Conservation (phyloP, 2,329 filamentous ascomycete genomes). For the Penicillium olsonii region DNA sequence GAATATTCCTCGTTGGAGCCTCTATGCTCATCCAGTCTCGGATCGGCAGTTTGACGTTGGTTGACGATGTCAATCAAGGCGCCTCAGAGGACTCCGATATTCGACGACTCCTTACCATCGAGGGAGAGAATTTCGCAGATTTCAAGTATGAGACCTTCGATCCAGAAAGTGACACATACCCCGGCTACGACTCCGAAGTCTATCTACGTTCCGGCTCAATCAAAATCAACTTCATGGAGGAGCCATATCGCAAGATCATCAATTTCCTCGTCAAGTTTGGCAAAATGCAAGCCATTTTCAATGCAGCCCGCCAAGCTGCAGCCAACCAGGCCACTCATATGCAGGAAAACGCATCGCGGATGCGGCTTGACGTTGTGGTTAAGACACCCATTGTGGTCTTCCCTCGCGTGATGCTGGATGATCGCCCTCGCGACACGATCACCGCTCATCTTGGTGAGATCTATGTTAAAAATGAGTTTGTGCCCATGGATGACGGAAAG, state of each 20-base stretch:
- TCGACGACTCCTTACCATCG: conserved; percentile 86
- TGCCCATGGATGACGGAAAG: conserved; percentile 75
- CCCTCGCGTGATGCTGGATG: conserved; percentile 72
- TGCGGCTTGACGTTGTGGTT: conserved; percentile 91
- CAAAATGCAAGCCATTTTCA: conserved; percentile 99
- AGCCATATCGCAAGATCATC: conserved; percentile 97
- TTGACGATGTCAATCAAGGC: conserved; percentile 92
- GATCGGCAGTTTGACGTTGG: conserved; percentile 81
- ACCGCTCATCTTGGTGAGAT: conserved; percentile 97
- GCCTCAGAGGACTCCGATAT: conserved; percentile 78
- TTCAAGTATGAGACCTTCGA: conserved; percentile 98
- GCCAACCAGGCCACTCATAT: conserved; percentile 91
- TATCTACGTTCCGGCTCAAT: conserved; percentile 90
- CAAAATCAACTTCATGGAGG: conserved; percentile 95
- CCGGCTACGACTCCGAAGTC: conserved; percentile 91
- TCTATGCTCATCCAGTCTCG: conserved; percentile 85
- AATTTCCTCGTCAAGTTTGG: conserved; percentile 98
- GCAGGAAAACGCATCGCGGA: conserved; percentile 83
- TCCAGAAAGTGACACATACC: conserved; percentile 71
- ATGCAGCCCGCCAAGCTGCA: conserved; percentile 90
- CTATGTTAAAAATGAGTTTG: conserved; percentile 92
- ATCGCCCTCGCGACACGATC: conserved; percentile 74
- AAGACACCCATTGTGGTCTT: conserved; percentile 97
- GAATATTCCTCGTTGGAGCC: conserved; percentile 81
- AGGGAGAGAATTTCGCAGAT: conserved; percentile 92